Evolutionary conservation across 306 rosid genomes (phyloP).

Genomic region (Potentilla sterilis): DNA sequence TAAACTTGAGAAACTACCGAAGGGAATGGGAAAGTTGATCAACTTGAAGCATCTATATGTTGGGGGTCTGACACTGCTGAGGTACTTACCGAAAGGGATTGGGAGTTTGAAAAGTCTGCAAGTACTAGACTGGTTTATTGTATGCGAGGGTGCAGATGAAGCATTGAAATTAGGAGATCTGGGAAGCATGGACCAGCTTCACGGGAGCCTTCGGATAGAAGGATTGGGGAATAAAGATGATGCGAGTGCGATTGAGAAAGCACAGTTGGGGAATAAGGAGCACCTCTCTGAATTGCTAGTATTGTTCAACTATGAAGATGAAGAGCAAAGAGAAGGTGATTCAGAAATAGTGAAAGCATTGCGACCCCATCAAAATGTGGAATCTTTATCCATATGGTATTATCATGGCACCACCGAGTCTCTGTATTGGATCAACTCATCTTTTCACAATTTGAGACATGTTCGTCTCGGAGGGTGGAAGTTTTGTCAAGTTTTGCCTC

Average conservation of each 20-base stretch:
- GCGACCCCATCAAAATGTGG: conserved; percentile 12
- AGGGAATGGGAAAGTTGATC: background rate
- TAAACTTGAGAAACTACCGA: background rate
- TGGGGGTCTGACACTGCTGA: fast-evolving
- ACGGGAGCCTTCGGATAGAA: too few species aligned
- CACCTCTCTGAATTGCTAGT: too few species aligned
- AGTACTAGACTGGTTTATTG: background rate
- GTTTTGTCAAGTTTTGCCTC: conserved; percentile 4
- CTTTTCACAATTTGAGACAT: background rate
- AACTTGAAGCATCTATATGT: background rate
- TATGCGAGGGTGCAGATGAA: too few species aligned
- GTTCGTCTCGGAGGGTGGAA: fast-evolving
- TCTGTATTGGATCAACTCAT: conserved; percentile 4
- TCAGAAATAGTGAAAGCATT: conserved; percentile 8
- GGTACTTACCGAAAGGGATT: background rate
- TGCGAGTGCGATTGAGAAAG: too few species aligned
- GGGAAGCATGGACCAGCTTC: too few species aligned
- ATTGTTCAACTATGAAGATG: too few species aligned
- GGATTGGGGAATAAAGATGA: too few species aligned
- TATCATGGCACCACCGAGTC: background rate
- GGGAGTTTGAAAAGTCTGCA: background rate
- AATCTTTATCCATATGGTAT: fast-evolving
- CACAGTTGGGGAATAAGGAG: too few species aligned
- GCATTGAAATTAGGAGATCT: too few species aligned
- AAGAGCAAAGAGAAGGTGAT: background rate